Evolutionary conservation across 2,329 filamentous ascomycete genomes (phyloP), one percentile per base, ranked within the genome.

Genomic region (Knoxdaviesia proteae): DNA sequence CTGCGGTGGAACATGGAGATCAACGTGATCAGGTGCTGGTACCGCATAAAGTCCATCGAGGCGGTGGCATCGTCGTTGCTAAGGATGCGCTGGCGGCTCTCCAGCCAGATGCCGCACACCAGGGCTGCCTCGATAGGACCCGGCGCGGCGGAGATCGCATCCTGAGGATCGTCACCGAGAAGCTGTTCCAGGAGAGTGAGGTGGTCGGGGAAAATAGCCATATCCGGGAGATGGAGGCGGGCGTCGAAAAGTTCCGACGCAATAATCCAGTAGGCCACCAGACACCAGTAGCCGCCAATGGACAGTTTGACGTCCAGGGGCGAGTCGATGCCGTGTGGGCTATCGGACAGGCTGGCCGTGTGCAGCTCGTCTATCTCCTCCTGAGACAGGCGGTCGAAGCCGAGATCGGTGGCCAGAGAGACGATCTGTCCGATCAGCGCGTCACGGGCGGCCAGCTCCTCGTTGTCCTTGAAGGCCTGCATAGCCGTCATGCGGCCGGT

Each of bases 341-440:
- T 20, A 20, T 20, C 20, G 3, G 20, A 20, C 20, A 20, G 20
- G 20, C 20, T 20, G 20, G 20, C 20, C 20, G 20, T 20, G 20
- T 20, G 20, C 20, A 20, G 20, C 20, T 20, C 20, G 20, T 20
- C 20, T 3, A 20, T 20, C 3, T 20, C 20, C 20, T 20, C 20
- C 20, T 20, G 20, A 20, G 20, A 20, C 32, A 63, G 60, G 34
- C 63, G 60, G 6, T 62, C 60, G 8, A 80, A 53, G 7, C 69
- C 72, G 2, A 80, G 56, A 52, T 80, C 75, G 42, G 72, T 66
- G 10, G 77, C 70, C 42, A 84, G 62, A 11, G 77, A 74, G 47
- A 77, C 76, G 30, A 87, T 59, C 52, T 86, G 77, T 0, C 81
- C 80, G n/a, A 83, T 67, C 39, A 80, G 68, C 6, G 71, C 69